Percentiles rank a stretch among this genome's conserved stretches.
These are phyloP conservation scores for Phialophora macrospora DNA, from an alignment of 2,329 filamentous ascomycete genomes.

Conservation along the genomic window DNA sequence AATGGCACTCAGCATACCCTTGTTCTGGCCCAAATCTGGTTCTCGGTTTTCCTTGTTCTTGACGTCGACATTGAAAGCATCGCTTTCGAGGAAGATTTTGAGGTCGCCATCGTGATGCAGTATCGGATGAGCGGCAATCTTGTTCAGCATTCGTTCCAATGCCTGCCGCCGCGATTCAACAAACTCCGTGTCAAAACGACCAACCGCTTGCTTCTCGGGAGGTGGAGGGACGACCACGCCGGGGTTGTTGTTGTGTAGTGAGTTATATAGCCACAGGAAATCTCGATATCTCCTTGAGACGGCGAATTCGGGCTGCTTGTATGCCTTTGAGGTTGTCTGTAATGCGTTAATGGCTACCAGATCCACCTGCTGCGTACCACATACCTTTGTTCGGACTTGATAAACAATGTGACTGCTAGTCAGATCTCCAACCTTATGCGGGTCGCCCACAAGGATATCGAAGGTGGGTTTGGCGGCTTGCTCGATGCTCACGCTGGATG, in stretches of 20 bases:
- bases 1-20: constrained; percentile 87
- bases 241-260: constrained; percentile 90
- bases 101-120: constrained; percentile 91
- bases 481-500: constrained; percentile 87
- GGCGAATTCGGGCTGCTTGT: constrained; percentile 87
- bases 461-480: constrained; percentile 92
- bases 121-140: constrained; percentile 84
- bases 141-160: constrained; percentile 97
- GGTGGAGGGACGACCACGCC: constrained; percentile 94
- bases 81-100: constrained; percentile 96
- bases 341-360: constrained; percentile 36
- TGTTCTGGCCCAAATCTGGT: constrained; percentile 82
- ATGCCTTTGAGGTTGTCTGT: constrained; percentile 93
- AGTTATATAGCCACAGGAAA: constrained; percentile 97
- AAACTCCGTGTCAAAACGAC: constrained; percentile 94
- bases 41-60: constrained; percentile 97
- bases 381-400: constrained; percentile 87
- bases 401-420: constrained; percentile 98
- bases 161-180: constrained; percentile 90
- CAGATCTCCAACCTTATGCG: constrained; percentile 95
- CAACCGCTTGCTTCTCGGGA: constrained; percentile 96
- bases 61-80: constrained; percentile 92
- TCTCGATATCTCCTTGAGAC: constrained; percentile 94
- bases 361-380: constrained; percentile 29
- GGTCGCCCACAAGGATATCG: constrained; percentile 89